phyloP scores from a whole-genome alignment of 306 rosid species.

The Ceratonia siliqua region DNA sequence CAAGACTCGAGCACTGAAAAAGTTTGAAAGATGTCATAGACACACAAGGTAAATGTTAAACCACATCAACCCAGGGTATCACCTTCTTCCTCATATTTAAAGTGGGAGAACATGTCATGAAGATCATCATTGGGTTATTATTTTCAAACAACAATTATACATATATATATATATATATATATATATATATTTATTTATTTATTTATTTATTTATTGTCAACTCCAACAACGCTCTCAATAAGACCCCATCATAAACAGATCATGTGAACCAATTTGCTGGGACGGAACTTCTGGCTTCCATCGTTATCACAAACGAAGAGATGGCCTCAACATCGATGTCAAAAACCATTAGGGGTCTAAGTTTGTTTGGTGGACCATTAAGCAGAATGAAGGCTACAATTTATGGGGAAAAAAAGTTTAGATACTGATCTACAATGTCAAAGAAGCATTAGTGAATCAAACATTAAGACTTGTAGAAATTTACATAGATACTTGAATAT shows the following conservation, averaged over 20 bases:
- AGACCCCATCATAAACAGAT: background rate
- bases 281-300: conserved; percentile 11
- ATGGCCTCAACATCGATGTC: background rate
- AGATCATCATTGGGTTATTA: background rate
- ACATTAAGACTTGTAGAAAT: background rate
- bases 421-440: background rate
- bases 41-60: no score
- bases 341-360: background rate
- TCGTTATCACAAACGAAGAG: conserved; percentile 13
- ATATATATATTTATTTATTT: no score
- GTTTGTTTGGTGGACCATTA: background rate
- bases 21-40: conserved; percentile 5
- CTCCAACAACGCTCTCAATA: background rate
- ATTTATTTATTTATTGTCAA: no score
- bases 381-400: background rate
- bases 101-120: background rate
- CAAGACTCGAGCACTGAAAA: conserved; percentile 1
- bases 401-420: background rate
- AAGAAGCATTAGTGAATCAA: background rate
- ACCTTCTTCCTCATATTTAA: background rate
- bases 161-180: no score
- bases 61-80: background rate
- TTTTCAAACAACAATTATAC: no score
- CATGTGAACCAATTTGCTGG: background rate
- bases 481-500: background rate